phyloP scores from a whole-genome alignment of 2,329 filamentous ascomycete species.

The Colletotrichum tropicicola region DNA sequence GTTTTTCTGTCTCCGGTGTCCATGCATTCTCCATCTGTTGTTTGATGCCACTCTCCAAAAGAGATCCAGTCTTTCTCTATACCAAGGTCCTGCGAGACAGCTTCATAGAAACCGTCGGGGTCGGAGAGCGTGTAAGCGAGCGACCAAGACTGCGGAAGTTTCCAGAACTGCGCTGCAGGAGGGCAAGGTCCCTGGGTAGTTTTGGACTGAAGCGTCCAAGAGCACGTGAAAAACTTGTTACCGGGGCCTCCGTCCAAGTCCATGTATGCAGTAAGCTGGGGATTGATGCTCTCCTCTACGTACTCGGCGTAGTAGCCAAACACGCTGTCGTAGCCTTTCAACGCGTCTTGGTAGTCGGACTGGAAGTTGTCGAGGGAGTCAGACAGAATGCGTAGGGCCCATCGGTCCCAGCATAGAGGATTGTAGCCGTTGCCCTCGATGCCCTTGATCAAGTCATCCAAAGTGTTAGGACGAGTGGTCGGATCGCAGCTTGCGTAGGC shows the following conservation, averaged over 20 bases:
- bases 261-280: background rate
- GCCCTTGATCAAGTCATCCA: background rate
- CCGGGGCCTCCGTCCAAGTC: background rate
- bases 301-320: background rate
- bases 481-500: background rate
- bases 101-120: background rate
- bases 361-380: background rate
- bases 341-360: background rate
- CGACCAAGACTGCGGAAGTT: background rate
- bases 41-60: background rate
- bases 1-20: background rate
- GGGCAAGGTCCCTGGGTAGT: background rate
- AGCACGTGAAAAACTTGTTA: background rate
- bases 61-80: background rate
- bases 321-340: background rate
- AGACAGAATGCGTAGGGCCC: background rate
- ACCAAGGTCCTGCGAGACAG: background rate
- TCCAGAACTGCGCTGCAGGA: background rate
- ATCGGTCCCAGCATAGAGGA: background rate
- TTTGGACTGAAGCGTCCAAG: background rate
- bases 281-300: background rate
- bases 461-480: background rate
- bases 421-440: background rate
- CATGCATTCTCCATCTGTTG: background rate
- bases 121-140: background rate